These are phyloP conservation scores for Neonothopanus nambi DNA, from an alignment of 1,284 basidiomycete genomes.

Conservation along the genomic window DNA sequence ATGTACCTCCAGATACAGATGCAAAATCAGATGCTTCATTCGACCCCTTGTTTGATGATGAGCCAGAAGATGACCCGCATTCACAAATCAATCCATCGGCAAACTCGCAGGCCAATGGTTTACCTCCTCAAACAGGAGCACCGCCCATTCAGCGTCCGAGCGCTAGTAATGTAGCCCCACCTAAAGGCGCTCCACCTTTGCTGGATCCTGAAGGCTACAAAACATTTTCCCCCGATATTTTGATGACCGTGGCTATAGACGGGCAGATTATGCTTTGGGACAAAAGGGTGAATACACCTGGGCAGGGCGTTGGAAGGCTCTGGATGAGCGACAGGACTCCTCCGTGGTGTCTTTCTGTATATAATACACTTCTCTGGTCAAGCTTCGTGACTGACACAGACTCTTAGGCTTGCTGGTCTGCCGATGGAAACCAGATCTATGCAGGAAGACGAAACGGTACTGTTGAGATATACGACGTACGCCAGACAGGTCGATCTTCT, in stretches of 20 bases:
- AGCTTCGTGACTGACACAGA: constrained; percentile 7
- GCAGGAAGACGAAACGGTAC: constrained; percentile 91
- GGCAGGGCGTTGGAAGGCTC: constrained; percentile 78
- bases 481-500: constrained; percentile 64
- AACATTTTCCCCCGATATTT: constrained; percentile 77
- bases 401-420: constrained; percentile 89
- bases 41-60: constrained; percentile 81
- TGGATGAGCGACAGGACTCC: constrained; percentile 89
- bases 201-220: constrained; percentile 62
- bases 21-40: constrained; percentile 75
- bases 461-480: constrained; percentile 94
- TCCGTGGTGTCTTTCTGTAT: constrained; percentile 92
- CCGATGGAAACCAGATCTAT: constrained; percentile 85
- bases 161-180: constrained; percentile 42
- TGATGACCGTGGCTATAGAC: constrained; percentile 90
- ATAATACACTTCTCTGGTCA: constrained; percentile 27
- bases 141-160: constrained; percentile 12
- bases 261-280: constrained; percentile 95
- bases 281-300: constrained; percentile 64
- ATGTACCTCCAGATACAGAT: constrained; percentile 43
- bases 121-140: no score
- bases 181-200: constrained; percentile 73
- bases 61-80: constrained; percentile 56
- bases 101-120: no score
- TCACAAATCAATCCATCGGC: constrained; percentile 22